Conservation (phyloP, 2,329 filamentous ascomycete genomes). For the Aspergillus ibericus region DNA sequence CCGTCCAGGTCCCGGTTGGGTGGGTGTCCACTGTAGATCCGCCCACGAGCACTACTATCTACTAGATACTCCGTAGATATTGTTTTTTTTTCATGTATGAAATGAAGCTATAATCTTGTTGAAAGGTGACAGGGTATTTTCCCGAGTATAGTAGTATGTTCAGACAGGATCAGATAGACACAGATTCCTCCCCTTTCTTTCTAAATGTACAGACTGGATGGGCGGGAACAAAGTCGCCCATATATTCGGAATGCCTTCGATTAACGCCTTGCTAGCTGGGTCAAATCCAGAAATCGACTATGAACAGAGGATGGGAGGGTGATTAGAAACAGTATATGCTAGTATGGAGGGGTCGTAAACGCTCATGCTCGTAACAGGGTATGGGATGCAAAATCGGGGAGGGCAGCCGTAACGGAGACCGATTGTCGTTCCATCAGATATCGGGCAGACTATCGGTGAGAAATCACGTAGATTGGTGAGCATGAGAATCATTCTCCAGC, state of each 20-base stretch:
- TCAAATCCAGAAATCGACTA: slow-evolving; percentile 9
- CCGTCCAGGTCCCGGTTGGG: no score
- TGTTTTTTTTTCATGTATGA: no score
- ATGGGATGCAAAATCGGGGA: slow-evolving; percentile 3
- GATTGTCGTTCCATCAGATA: background rate
- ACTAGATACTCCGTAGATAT: background rate
- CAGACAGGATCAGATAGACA: slow-evolving; percentile 1
- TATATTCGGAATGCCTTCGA: slow-evolving; percentile 8
- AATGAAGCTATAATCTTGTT: background rate
- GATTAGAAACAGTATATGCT: slow-evolving; percentile 7
- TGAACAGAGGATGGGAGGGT: slow-evolving; percentile 1
- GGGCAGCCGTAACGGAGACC: background rate
- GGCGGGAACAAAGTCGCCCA: slow-evolving; percentile 4
- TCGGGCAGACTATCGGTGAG: background rate
- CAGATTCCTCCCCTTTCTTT: background rate
- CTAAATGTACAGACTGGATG: slow-evolving; percentile 1
- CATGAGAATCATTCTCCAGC: background rate
- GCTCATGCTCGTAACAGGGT: slow-evolving; percentile 10
- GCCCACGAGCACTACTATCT: background rate
- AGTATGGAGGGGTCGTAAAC: slow-evolving; percentile 15
- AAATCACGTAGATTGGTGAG: background rate
- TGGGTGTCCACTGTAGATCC: background rate
- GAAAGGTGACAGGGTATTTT: background rate
- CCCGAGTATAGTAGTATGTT: background rate
- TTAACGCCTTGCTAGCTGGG: slow-evolving; percentile 30